Evolutionary conservation across 2,329 filamentous ascomycete genomes (phyloP).

Genomic region (Dactylellina haptotyla): DNA sequence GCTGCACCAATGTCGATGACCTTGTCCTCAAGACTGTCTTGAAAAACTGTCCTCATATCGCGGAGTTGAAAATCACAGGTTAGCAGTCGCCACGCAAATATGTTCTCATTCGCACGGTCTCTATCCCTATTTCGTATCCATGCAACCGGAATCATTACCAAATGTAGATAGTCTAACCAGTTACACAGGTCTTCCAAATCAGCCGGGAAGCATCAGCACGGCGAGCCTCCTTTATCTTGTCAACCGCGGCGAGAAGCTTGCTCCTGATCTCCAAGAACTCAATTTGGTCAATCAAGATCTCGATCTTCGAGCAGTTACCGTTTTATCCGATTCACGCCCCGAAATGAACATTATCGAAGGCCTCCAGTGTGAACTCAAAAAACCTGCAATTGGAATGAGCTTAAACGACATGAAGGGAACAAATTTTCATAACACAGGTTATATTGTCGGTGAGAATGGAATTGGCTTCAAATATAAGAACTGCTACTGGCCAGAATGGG

Average conservation of each 20-base stretch:
- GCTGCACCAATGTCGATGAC: constrained; percentile 22
- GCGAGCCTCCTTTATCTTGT: constrained; percentile 29
- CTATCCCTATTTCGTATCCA: constrained; percentile 29
- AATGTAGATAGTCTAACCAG: constrained; percentile 20
- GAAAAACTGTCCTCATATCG: constrained; percentile 18
- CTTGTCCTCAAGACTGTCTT: constrained; percentile 12
- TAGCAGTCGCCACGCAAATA: constrained; percentile 16
- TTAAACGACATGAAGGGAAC: constrained; percentile 20
- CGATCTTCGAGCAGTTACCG: constrained; percentile 7
- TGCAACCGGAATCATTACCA: not conserved
- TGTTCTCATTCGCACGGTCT: not conserved
- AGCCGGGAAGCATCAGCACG: constrained; percentile 18
- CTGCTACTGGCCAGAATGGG: constrained; percentile 26
- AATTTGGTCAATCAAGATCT: constrained; percentile 32
- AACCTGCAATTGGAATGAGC: constrained; percentile 4
- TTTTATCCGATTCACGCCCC: constrained; percentile 20
- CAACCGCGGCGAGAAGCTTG: not conserved
- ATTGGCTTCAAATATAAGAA: constrained; percentile 28
- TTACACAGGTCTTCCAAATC: constrained; percentile 34
- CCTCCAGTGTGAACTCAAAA: constrained; percentile 9
- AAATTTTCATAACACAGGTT: constrained; percentile 26
- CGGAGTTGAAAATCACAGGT: constrained; percentile 35
- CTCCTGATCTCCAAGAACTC: constrained; percentile 8
- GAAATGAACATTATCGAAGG: constrained; percentile 36
- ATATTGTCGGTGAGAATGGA: constrained; percentile 28